These are phyloP conservation scores for Phialocephala sp. DNA, from an alignment of 2,329 filamentous ascomycete genomes.

Conservation along the genomic window DNA sequence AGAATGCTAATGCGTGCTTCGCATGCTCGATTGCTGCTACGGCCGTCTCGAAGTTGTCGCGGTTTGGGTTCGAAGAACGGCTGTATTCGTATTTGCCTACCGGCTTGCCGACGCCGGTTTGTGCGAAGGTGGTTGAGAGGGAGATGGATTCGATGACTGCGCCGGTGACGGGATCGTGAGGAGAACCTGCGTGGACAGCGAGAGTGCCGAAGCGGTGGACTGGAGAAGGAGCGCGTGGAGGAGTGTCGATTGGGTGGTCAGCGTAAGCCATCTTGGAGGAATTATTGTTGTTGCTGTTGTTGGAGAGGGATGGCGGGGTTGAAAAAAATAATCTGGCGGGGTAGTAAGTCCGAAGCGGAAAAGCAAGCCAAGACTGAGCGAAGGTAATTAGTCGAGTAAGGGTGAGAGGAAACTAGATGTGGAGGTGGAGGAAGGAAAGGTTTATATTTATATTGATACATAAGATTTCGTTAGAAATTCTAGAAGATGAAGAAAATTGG, in stretches of 20 bases:
- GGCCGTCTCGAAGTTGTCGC: conserved; percentile 90
- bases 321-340: background rate
- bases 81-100: conserved; percentile 93
- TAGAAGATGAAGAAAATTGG: conserved; percentile 4
- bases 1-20: conserved; percentile 90
- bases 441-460: background rate
- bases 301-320: background rate
- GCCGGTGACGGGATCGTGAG: conserved; percentile 88
- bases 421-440: background rate
- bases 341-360: background rate
- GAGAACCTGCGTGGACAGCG: conserved; percentile 91
- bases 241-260: conserved; percentile 70
- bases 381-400: background rate
- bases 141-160: conserved; percentile 97
- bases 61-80: conserved; percentile 91
- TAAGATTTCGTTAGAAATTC: background rate
- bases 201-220: conserved; percentile 87
- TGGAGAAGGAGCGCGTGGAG: conserved; percentile 74
- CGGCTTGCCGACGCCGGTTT: conserved; percentile 84
- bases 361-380: background rate
- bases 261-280: conserved; percentile 33
- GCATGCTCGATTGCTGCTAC: conserved; percentile 93
- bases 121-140: conserved; percentile 95
- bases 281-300: conserved; percentile 2
- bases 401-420: background rate